phyloP scores from a whole-genome alignment of 345 rosid species.

The Citrus sp. region DNA sequence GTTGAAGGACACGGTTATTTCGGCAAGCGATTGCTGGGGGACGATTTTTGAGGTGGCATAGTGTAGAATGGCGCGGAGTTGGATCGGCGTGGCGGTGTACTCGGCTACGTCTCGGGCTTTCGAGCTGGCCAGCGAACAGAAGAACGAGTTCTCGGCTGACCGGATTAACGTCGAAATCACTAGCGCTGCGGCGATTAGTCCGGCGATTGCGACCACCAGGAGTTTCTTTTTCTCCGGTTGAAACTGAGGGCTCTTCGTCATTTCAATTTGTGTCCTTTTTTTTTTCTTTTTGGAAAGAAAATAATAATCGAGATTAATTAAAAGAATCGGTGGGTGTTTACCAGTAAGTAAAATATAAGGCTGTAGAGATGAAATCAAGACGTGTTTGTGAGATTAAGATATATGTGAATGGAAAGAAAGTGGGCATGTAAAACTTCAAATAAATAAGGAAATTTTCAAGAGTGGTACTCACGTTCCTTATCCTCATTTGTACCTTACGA shows the following conservation, averaged over 20 bases:
- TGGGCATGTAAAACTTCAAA: not conserved
- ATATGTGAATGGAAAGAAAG: not conserved
- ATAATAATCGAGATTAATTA: no score
- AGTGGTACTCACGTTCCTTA: not conserved
- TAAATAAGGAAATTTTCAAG: not conserved
- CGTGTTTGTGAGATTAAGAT: not conserved
- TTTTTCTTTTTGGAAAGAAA: not conserved
- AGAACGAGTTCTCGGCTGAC: conserved; percentile 31
- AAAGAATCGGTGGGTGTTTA: no score
- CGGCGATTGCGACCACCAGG: conserved; percentile 28
- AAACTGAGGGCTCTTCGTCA: conserved; percentile 18
- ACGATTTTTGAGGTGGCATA: conserved; percentile 58
- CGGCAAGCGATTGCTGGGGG: conserved; percentile 56
- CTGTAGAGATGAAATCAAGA: no score
- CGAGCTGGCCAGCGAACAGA: conserved; percentile 39
- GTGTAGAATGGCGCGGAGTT: conserved; percentile 64
- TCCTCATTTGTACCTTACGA: not conserved
- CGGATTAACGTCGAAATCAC: conserved; percentile 40
- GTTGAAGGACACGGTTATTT: conserved; percentile 52
- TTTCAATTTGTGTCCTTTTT: no score
- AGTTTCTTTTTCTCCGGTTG: conserved; percentile 36
- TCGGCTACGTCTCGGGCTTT: conserved; percentile 20
- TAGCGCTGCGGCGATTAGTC: conserved; percentile 42
- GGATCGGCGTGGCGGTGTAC: conserved; percentile 45
- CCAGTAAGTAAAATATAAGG: no score